Conservation (phyloP, 176 grass and related monocot genomes). For the Dendrocalamus sinicus region DNA sequence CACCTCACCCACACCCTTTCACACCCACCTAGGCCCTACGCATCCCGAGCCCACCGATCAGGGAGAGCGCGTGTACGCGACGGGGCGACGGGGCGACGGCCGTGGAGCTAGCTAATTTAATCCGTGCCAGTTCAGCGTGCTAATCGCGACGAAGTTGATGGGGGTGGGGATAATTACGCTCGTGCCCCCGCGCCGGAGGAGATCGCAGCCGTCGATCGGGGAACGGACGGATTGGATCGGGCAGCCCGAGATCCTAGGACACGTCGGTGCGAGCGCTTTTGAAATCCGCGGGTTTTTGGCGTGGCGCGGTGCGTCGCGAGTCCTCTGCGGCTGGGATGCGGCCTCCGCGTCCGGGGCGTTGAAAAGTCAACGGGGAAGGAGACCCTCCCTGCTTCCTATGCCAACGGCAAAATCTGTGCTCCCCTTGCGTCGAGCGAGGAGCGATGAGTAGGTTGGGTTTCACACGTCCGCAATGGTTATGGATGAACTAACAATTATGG, state of each 20-base stretch:
- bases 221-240: neutral
- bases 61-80: fast-evolving
- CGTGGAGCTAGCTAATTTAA: neutral
- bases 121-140: constrained; percentile 18
- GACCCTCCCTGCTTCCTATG: neutral
- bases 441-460: neutral
- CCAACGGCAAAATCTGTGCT: neutral
- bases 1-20: neutral
- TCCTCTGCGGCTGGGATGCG: constrained; percentile 5
- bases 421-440: neutral
- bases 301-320: neutral
- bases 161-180: neutral
- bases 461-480: neutral
- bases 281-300: neutral
- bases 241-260: neutral
- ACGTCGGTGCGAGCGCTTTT: neutral
- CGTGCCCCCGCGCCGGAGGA: fast-evolving
- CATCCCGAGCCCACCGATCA: fast-evolving
- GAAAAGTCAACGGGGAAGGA: neutral
- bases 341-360: neutral
- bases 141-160: neutral
- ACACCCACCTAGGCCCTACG: fast-evolving
- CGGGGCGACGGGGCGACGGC: no score
- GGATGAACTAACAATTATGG: neutral
- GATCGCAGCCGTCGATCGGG: neutral